Evolutionary conservation across 352 stramenopile species (phyloP).

Genomic region (Pythium coloratum): DNA sequence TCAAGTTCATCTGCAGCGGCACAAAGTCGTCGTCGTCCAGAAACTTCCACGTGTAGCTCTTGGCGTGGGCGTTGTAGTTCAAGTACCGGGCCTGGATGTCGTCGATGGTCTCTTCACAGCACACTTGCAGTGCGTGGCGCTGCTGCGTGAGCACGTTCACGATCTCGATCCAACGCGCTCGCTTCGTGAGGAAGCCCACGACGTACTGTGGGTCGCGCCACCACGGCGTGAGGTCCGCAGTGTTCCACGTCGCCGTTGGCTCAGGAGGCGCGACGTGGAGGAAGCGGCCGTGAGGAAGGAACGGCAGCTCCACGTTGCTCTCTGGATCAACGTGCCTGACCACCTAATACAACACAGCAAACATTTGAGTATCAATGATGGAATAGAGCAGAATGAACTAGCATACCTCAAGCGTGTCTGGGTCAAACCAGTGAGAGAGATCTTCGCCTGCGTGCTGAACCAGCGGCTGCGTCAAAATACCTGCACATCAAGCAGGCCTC

Average conservation of each 20-base stretch:
- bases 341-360: conserved; percentile 35
- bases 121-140: conserved; percentile 78
- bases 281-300: conserved; percentile 84
- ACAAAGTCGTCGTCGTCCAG: conserved; percentile 87
- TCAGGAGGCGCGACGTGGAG: conserved; percentile 86
- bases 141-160: conserved; percentile 92
- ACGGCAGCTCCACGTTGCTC: conserved; percentile 74
- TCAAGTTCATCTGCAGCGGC: conserved; percentile 85
- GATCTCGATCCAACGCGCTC: conserved; percentile 76
- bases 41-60: conserved; percentile 93
- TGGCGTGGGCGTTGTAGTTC: conserved; percentile 84
- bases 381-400: neutral
- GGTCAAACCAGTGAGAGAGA: conserved; percentile 92
- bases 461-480: conserved; percentile 76
- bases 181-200: conserved; percentile 71
- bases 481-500: conserved; percentile 24
- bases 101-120: conserved; percentile 83
- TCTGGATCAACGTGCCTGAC: conserved; percentile 80
- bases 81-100: conserved; percentile 90
- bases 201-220: conserved; percentile 81
- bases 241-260: conserved; percentile 73
- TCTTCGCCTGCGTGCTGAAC: conserved; percentile 86
- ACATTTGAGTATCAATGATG: neutral
- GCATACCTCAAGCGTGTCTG: conserved; percentile 59
- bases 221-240: conserved; percentile 79